Evolutionary conservation across 768 basidiomycete species (phyloP).

Genomic region (Rickenella mellea): DNA sequence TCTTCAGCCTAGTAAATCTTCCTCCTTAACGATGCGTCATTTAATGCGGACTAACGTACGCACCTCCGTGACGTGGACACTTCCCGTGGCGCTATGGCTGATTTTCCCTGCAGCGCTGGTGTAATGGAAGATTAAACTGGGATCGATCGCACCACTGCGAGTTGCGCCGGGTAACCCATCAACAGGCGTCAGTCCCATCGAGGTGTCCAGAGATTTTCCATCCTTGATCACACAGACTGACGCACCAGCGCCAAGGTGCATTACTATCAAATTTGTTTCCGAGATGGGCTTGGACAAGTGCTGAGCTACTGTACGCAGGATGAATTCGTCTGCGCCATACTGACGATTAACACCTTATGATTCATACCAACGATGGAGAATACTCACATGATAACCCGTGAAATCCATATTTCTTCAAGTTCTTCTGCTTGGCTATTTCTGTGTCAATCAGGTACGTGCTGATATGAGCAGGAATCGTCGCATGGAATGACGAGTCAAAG

Average conservation of each 20-base stretch:
- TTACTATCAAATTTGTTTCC: conserved; percentile 63
- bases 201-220: conserved; percentile 75
- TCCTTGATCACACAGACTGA: conserved; percentile 66
- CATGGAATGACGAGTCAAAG: conserved; percentile 85
- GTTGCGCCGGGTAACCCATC: conserved; percentile 85
- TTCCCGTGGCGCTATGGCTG: conserved; percentile 35
- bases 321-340: conserved; percentile 44
- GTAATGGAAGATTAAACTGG: conserved; percentile 82
- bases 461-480: conserved; percentile 64
- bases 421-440: conserved; percentile 46
- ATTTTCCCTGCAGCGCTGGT: conserved; percentile 44
- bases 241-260: conserved; percentile 89
- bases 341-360: too few species aligned
- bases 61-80: conserved; percentile 32
- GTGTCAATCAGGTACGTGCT: conserved; percentile 73
- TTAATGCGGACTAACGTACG: too few species aligned
- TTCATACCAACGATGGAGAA: too few species aligned
- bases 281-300: conserved; percentile 38
- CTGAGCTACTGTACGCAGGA: conserved; percentile 51
- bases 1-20: too few species aligned
- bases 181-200: conserved; percentile 90
- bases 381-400: conserved; percentile 71
- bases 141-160: conserved; percentile 75
- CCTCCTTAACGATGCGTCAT: too few species aligned
- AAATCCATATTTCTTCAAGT: conserved; percentile 84